Percentiles rank a stretch among this genome's conserved stretches.
phyloP scores from a whole-genome alignment of 2,329 filamentous ascomycete genomes.

The Aspergillus alliaceus region DNA sequence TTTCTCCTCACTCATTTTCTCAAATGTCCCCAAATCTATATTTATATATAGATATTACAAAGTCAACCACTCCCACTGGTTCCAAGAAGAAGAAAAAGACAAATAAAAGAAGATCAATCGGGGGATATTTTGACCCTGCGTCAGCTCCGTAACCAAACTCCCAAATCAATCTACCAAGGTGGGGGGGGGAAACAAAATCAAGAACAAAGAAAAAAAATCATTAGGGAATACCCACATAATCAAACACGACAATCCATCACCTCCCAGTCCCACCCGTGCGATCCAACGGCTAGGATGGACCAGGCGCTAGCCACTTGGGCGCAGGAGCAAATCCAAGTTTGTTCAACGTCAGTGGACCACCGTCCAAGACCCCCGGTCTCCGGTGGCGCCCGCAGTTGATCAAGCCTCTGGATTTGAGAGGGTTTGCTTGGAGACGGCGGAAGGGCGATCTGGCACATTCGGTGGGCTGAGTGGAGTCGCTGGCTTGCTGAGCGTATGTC shows the following conservation, averaged over 20 bases:
- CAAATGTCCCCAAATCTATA: too few relatives aligned
- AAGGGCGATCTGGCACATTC: constrained; percentile 22
- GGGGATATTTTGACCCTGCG: too few relatives aligned
- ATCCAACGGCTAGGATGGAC: constrained; percentile 24
- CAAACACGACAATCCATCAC: constrained; percentile 17
- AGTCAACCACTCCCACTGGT: too few relatives aligned
- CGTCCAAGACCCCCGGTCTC: constrained; percentile 11
- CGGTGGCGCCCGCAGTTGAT: constrained; percentile 22
- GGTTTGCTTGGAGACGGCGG: constrained; percentile 12
- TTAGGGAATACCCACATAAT: constrained; percentile 2
- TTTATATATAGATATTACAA: too few relatives aligned
- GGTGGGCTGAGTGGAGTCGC: constrained; percentile 15
- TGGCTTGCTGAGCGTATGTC: background rate
- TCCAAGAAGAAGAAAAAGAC: too few relatives aligned
- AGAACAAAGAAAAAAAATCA: constrained; percentile 6
- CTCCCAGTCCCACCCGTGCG: constrained; percentile 16
- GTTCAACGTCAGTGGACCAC: constrained; percentile 21
- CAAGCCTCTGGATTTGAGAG: constrained; percentile 16
- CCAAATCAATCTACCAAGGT: background rate
- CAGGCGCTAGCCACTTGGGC: constrained; percentile 15
- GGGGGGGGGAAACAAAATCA: background rate
- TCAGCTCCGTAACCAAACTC: background rate
- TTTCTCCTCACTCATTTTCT: background rate
- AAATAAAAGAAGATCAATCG: background rate
- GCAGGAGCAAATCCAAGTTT: constrained; percentile 16